A percentile compares a stretch with the other conserved stretches of the same genome.
phyloP scores from a whole-genome alignment of 2,329 filamentous ascomycete species.

The Boeremia lycopersici region DNA sequence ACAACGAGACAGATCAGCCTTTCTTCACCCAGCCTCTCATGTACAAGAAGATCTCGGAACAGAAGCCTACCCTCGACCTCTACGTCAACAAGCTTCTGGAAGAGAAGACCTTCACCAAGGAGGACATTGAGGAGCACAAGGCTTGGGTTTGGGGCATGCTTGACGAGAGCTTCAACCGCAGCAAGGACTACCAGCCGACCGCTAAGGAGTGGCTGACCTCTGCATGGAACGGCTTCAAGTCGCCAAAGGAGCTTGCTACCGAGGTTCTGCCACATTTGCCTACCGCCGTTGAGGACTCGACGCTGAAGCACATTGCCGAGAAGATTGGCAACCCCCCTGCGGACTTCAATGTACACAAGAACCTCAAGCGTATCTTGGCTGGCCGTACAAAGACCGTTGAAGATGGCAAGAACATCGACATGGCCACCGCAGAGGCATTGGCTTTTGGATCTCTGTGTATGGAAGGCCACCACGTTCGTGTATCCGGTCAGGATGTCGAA shows the following conservation, averaged over 20 bases:
- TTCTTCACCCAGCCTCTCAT: slow-evolving; percentile 99
- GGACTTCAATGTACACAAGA: slow-evolving; percentile 87
- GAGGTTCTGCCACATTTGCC: slow-evolving; percentile 92
- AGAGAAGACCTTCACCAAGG: slow-evolving; percentile 94
- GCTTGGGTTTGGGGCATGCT: slow-evolving; percentile 99
- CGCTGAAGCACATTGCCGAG: slow-evolving; percentile 80
- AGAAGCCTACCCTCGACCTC: slow-evolving; percentile 84
- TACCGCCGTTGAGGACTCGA: slow-evolving; percentile 76
- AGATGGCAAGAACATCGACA: slow-evolving; percentile 95
- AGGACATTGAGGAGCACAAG: slow-evolving; percentile 98
- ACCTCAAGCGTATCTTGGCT: slow-evolving; percentile 92
- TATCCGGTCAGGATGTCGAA: slow-evolving; percentile 98
- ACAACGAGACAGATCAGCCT: slow-evolving; percentile 99
- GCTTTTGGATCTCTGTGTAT: slow-evolving; percentile 90
- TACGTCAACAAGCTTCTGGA: slow-evolving; percentile 90
- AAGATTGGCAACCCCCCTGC: slow-evolving; percentile 80
- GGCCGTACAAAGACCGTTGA: slow-evolving; percentile 89
- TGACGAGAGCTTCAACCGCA: slow-evolving; percentile 95
- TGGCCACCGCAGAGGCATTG: slow-evolving; percentile 94
- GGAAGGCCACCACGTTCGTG: slow-evolving; percentile 95
- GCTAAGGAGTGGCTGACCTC: slow-evolving; percentile 99
- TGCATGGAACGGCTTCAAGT: slow-evolving; percentile 99
- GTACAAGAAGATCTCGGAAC: slow-evolving; percentile 95
- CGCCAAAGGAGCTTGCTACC: slow-evolving; percentile 93
- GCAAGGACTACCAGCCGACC: slow-evolving; percentile 95